These are phyloP conservation scores for Mrakia gelida DNA, from an alignment of 768 basidiomycete species.

Conservation along the genomic window DNA sequence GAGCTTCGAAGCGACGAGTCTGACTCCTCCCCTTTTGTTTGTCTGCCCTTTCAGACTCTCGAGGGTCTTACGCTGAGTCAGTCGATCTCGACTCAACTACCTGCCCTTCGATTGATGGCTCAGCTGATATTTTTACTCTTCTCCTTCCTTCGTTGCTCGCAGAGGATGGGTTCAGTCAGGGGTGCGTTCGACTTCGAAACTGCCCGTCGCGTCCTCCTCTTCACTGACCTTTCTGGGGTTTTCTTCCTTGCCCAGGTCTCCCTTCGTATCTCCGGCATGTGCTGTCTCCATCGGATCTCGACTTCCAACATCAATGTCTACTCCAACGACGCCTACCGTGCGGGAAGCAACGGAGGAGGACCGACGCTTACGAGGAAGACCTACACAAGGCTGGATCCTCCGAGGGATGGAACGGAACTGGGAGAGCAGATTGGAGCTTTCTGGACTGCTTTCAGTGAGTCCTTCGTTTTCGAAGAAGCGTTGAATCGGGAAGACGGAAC, in stretches of 20 bases:
- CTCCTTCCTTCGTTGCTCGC: neutral
- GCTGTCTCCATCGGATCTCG: neutral
- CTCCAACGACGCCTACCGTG: neutral
- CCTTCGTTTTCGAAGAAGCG: neutral
- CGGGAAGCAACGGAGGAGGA: neutral
- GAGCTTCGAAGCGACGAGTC: too few species aligned
- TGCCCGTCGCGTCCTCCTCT: too few species aligned
- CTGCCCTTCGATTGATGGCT: neutral
- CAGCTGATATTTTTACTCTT: neutral
- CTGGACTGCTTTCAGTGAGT: slow-evolving; percentile 11
- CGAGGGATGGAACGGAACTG: neutral
- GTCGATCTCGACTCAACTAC: neutral
- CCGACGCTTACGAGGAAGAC: neutral
- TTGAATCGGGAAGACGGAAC: neutral
- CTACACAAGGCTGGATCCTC: neutral
- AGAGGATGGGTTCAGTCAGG: slow-evolving; percentile 9
- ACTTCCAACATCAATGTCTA: neutral
- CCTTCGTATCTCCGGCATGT: neutral
- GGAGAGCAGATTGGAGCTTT: slow-evolving; percentile 4
- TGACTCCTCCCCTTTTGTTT: neutral
- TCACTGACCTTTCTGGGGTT: too few species aligned
- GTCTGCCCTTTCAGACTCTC: neutral
- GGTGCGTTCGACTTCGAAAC: neutral
- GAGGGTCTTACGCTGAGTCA: neutral
- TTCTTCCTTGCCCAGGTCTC: neutral